Base-by-base conservation (phyloP, 768 basidiomycete species). In the Russula dissimulans region DNA sequence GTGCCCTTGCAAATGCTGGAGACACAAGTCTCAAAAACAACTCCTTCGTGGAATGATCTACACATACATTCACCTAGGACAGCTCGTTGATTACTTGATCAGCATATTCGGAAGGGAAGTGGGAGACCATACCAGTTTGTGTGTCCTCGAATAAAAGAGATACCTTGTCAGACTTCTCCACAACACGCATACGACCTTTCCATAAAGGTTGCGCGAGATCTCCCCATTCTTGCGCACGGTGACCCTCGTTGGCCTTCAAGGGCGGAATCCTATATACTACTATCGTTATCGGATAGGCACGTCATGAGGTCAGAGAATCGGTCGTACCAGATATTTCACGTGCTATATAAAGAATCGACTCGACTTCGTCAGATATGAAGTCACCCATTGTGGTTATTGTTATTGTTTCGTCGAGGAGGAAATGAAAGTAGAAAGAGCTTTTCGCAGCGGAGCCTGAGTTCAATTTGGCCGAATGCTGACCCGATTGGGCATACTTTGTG, bases 201-300 rank as follows among this genome's bases (percentile, higher is more conserved):
- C 94, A 97, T 26, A 97, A 73, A 4, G 91, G 91, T 57, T 79
- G 69, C 17, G 80, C 80, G 44, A 95, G 81, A 72, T 93, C 88
- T 15, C 93, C 91, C 94, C 94, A 97, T 65, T 93, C 90, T 56
- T 85, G 86, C 11, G 94, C 94, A 55, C 91, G 86, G 74, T 95
- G 88, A 9, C 94, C 94, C 69, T 93, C 89, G 67, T 92, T 89
- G 42, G 79, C 80, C 68, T 83, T 91, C 68, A 94, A 76, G 49
- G 93, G 85, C 2, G 94, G 94, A 49, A 97, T 91, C 76, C 87
- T 91, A 78, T 87, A 95, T 41, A 95, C 94, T 95, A 42, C 18
- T 46, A 63, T 69, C 66, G 59, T 69, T 60, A 44, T 34, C 50
- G 50, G 34, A 43, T 54, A 38, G 54, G 45, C 48, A 47, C 46